Evolutionary conservation across 2,329 filamentous ascomycete genomes (phyloP).

Genomic region (Epichloe gansuensis): DNA sequence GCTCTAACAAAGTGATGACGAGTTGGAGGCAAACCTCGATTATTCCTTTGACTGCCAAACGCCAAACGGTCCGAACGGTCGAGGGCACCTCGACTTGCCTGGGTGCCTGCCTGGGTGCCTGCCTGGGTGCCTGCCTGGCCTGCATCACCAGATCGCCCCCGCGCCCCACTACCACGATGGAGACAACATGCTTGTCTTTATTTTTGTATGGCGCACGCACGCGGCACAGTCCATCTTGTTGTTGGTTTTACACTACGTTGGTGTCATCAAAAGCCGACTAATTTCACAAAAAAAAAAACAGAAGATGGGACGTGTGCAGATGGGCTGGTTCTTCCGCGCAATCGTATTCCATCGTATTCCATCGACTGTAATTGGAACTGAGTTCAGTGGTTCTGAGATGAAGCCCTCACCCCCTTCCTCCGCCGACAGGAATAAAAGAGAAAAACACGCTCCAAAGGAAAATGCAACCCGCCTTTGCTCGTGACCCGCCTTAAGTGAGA

Average conservation of each 20-base stretch:
- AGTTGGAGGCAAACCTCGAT: too few relatives aligned
- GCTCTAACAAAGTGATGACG: too few relatives aligned
- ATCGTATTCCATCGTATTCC: background rate
- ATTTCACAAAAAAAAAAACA: too few relatives aligned
- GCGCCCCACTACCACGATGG: background rate
- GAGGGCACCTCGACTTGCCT: background rate
- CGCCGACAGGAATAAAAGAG: background rate
- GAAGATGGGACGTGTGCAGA: too few relatives aligned
- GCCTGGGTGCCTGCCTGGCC: too few relatives aligned
- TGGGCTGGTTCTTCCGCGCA: too few relatives aligned
- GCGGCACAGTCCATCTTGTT: background rate
- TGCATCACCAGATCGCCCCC: background rate
- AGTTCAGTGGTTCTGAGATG: background rate
- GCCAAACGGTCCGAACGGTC: too few relatives aligned
- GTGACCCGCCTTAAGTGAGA: background rate
- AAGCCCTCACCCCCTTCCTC: background rate
- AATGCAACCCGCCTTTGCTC: background rate
- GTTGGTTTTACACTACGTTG: background rate
- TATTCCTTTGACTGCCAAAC: too few relatives aligned
- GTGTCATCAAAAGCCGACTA: too few relatives aligned
- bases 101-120: too few relatives aligned
- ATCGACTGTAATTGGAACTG: background rate
- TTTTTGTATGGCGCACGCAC: background rate
- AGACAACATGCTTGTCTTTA: background rate
- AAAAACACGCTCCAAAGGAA: background rate